Percentiles rank a stretch among this genome's conserved stretches.
Evolutionary conservation across 768 basidiomycete species (phyloP).

Genomic region (Ramaria sp.): DNA sequence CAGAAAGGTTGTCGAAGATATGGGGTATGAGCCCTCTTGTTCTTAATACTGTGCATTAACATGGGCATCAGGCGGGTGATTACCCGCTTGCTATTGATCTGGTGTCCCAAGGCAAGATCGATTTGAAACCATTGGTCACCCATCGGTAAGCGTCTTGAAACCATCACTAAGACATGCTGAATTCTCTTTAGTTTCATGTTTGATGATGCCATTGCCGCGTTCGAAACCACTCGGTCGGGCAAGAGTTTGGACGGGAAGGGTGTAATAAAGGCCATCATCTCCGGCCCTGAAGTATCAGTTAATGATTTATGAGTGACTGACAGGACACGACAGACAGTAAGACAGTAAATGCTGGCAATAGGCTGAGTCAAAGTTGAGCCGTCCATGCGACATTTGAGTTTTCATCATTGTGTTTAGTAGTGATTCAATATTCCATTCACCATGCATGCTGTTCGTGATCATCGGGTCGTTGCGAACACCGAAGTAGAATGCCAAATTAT

Average conservation of each 20-base stretch:
- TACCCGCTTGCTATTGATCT: constrained; percentile 81
- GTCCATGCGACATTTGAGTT: too few relatives aligned
- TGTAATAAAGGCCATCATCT: constrained; percentile 85
- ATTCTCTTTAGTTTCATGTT: constrained; percentile 52
- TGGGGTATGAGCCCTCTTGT: constrained; percentile 10
- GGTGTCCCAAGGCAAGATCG: constrained; percentile 69
- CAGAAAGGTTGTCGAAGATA: constrained; percentile 12
- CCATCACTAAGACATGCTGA: neutral
- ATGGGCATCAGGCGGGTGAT: constrained; percentile 53
- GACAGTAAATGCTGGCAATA: too few relatives aligned
- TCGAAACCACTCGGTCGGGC: constrained; percentile 69
- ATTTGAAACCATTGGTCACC: constrained; percentile 82
- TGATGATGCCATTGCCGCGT: constrained; percentile 66
- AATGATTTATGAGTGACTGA: too few relatives aligned
- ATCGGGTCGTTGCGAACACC: too few relatives aligned
- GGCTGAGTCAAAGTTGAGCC: too few relatives aligned
- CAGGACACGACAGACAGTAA: too few relatives aligned
- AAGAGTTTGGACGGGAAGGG: constrained; percentile 80
- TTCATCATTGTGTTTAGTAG: too few relatives aligned
- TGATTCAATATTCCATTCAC: too few relatives aligned
- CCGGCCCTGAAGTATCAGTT: constrained; percentile 55
- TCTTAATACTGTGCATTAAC: neutral
- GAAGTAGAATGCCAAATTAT: too few relatives aligned
- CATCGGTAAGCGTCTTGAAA: constrained; percentile 46
- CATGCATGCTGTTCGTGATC: too few relatives aligned